Base-by-base conservation (phyloP, 805 yeast genomes). In the Metschnikowia proteae region DNA sequence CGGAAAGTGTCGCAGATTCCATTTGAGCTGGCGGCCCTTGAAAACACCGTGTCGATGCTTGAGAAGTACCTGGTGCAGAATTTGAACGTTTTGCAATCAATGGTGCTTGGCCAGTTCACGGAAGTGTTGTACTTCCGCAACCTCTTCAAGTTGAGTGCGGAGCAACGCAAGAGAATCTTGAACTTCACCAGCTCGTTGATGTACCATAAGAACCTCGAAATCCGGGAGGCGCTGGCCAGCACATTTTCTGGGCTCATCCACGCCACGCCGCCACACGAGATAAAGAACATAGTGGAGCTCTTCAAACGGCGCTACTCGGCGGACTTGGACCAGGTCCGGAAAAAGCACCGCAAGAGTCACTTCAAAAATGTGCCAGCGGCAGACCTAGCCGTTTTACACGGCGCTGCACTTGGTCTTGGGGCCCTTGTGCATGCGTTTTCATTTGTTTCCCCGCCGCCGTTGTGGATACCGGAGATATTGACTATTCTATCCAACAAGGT, bases 381-480 rank as follows among this genome's bases (percentile, higher is more conserved):
- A 17, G 78, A 78, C 48, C 61, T 70, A 8, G 68, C 78, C 5
- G 65, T 67, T 3, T 67, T 89, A 3, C 98, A 92, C 62, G 96
- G 95, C 3, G 89, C 96, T 2, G 83, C 91, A 0, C 69, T 94
- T 25, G 98, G 97, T 0, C 69, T 92, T 2, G 96, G 97, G 6
- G 88, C 97, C 0, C 69, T 92, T 38, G 80, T 94, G 1, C 82
- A 84, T 41, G 97, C 98, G 0, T 94, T 86, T 67, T 92, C 98
- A 2, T 94, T 90, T 60, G 71, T 76, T 2, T 85, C 96, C 0
- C 99, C 99, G 0, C 91, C 96, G 2, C 98, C 99, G 0, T 46
- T 56, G 27, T 94, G 97, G 97, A 75, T 92, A 17, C 97, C 98
- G 0, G 68, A 72, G 6, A 79, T 87, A 11, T 71, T 92, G 53